These are phyloP conservation scores for Triticum dicoccoides DNA, from an alignment of 176 grass and related monocot genomes.

Conservation along the genomic window DNA sequence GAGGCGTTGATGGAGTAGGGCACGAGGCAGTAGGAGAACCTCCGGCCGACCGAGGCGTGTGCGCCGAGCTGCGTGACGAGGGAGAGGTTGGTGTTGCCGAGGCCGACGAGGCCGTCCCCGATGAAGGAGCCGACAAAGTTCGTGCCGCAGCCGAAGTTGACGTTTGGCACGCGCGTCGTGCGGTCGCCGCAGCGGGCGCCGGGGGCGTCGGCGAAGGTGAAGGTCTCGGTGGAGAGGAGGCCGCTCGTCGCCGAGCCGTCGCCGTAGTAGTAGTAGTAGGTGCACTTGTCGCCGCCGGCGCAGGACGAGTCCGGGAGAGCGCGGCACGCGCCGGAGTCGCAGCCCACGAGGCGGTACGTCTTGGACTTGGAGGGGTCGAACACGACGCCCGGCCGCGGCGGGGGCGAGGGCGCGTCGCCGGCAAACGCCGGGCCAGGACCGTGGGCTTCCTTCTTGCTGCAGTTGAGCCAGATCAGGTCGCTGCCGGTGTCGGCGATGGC, in stretches of 20 bases:
- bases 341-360: background rate
- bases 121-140: background rate
- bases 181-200: too few species aligned
- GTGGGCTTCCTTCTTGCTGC: background rate
- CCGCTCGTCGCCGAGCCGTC: background rate
- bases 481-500: background rate
- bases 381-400: background rate
- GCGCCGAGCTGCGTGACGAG: background rate
- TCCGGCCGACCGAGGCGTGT: background rate
- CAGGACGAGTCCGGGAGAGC: background rate
- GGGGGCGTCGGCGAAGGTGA: background rate
- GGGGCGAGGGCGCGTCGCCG: background rate
- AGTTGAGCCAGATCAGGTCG: background rate
- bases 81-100: background rate
- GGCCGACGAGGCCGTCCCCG: background rate
- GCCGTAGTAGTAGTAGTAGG: background rate
- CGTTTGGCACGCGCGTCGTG: background rate
- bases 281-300: background rate
- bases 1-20: background rate
- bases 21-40: background rate
- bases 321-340: background rate
- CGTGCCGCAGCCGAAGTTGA: background rate
- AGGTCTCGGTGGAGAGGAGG: background rate
- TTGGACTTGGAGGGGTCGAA: background rate
- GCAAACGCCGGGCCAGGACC: background rate